Conservation (phyloP, 1,284 basidiomycete genomes). For the Phellopilus nigrolimitatus region DNA sequence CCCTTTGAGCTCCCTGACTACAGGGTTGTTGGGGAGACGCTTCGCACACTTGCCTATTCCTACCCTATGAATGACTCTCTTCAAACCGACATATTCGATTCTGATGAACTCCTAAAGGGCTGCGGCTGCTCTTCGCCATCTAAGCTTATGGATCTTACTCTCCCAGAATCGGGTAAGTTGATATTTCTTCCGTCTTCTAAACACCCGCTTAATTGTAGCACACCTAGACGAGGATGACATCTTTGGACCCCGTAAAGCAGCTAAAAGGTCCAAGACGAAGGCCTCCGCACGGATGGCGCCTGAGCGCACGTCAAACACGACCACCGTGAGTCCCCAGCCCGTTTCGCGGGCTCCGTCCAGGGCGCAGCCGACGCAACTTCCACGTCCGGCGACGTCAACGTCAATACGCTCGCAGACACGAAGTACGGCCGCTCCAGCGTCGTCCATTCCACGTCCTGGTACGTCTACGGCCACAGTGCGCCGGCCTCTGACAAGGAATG, state of each 20-base stretch:
- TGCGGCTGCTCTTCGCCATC: constrained; percentile 6
- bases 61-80: constrained; percentile 22
- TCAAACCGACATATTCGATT: constrained; percentile 6
- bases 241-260: constrained; percentile 6
- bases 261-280: neutral
- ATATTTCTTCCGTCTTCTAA: neutral
- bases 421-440: constrained; percentile 3
- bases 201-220: neutral
- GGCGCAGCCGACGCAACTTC: neutral
- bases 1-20: constrained; percentile 56
- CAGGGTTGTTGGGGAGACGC: constrained; percentile 42
- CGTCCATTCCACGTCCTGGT: constrained; percentile 8
- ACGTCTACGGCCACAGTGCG: constrained; percentile 7
- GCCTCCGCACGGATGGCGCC: neutral
- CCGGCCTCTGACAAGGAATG: neutral
- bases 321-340: no score
- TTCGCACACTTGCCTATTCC: constrained; percentile 40
- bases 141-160: neutral
- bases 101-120: constrained; percentile 17
- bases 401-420: neutral
- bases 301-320: neutral
- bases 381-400: constrained; percentile 7
- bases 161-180: constrained; percentile 3
- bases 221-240: constrained; percentile 18
- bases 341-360: neutral